Base-by-base conservation (phyloP, 2,329 filamentous ascomycete genomes). In the Westerdykella aurantiaca region DNA sequence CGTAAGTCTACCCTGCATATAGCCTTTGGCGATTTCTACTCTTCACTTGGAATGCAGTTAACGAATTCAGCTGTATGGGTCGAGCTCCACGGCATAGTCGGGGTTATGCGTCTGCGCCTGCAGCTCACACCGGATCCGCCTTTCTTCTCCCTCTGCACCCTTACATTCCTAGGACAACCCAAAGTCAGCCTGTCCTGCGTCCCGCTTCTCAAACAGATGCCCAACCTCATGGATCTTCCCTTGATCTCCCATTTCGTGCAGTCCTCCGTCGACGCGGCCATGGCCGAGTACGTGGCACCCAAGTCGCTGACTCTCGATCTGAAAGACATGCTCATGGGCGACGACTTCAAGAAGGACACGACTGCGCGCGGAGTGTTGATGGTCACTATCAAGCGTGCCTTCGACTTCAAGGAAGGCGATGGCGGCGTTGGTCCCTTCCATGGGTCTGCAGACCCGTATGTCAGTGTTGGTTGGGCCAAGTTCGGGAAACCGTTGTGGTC, bases 281-380 rank as follows among this genome's bases (percentile, higher is more conserved):
- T 87, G 58, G 81, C 83, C 0, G 80, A 87, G 58, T 88, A 88
- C 50, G 85, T 88, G 1, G 85, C 85, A 0, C 85, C 85, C 0
- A 87, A 86, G 68, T 86, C 81, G 43, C 67, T 88, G 41, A 87
- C 85, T 0, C 70, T 88, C 5, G 81, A 88, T 58, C 69, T 89
- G 29, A 86, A 87, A 60, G 83, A 86, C 47, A 88, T 88, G 81
- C 75, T 89, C 11, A 76, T 85, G 6, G 85, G 85, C 4, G 84
- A 87, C 45, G 85, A 88, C 55, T 88, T 85, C 70, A 88, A 88
- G 64, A 87, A 87, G 59, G 83, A 88, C 49, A 86, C 84, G 0
- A 67, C 69, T 23, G 74, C 80, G 2, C 73, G 78, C 25, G 85
- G 85, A 14, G 75, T 87, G 1, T 60, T 89, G 1, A 74, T 84